Evolutionary conservation across 2,329 filamentous ascomycete genomes (phyloP), one percentile per base, ranked within the genome.

Genomic region (Colletotrichum aenigma): DNA sequence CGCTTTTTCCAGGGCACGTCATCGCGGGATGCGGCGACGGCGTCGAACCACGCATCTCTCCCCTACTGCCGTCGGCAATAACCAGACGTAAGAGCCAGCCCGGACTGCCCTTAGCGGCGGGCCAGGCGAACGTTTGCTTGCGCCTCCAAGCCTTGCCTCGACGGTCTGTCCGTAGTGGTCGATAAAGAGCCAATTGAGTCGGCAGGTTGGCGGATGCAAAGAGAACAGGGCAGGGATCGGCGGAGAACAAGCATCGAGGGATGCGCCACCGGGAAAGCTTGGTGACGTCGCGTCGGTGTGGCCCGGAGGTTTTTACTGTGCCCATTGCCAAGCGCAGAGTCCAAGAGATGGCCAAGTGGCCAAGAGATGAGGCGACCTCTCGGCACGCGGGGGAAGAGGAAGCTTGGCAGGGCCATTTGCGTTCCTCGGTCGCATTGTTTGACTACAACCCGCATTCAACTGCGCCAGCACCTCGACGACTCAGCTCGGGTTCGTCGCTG

Each of bases 341-440:
- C 34, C 58, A 73, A 67, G 73, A 71, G 66, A 75, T 70, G 71
- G 71, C 74, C 43, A 21, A 52, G 43, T 52, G 43, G 43, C 43
- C 74, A 76, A 76, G 74, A 76, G 74, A 74, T 74, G 64, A 74
- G 64, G 70, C 62, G 43, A 61, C 62, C 55, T 74, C 72, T 72
- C 69, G 70, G 73, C 70, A 32, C 38, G 16, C 30, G 56, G 64
- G 36, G 68, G 26, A 52, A 52, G n/a, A 28, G 30, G 21, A n/a
- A 18, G 26, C 73, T 75, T 75, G 70, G 70, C 73, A 64, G 56
- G 28, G 61, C 61, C 43, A 13, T 24, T 52, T 21, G n/a, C 10
- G 24, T 61, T 62, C 26, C 58, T 32, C 30, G 26, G 16, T 60
- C 43, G n/a, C 43, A 21, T 0, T 52, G n/a, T 52, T 52, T 52